Conservation (phyloP, 495 filamentous ascomycete species). For the Lophium mytilinum region DNA sequence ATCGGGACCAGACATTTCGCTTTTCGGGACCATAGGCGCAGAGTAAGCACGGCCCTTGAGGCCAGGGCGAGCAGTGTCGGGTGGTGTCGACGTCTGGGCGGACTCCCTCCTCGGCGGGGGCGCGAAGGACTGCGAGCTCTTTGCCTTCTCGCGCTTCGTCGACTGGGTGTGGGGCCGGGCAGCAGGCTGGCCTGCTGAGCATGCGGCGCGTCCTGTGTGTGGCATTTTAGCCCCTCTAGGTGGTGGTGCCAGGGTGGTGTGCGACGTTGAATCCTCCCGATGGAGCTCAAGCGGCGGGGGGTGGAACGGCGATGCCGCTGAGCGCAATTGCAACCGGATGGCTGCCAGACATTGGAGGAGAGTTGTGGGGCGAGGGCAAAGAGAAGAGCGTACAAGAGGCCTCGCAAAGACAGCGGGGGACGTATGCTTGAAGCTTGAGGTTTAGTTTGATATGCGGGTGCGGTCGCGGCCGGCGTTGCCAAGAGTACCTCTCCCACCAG, state of each 20-base stretch:
- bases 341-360: constrained; percentile 21
- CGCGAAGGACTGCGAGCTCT: constrained; percentile 19
- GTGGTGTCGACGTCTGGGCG: constrained; percentile 2
- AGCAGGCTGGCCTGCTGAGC: neutral
- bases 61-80: constrained; percentile 6
- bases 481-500: too few relatives aligned
- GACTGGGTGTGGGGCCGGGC: neutral
- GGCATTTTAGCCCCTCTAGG: constrained; percentile 9
- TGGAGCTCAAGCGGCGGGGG: constrained; percentile 3
- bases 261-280: neutral
- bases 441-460: too few relatives aligned
- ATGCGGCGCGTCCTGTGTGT: constrained; percentile 1
- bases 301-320: constrained; percentile 18
- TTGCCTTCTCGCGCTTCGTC: constrained; percentile 18
- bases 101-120: constrained; percentile 15
- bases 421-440: too few relatives aligned
- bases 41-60: constrained; percentile 28
- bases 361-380: neutral
- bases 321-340: constrained; percentile 14
- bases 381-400: too few relatives aligned
- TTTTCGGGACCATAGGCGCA: constrained; percentile 23
- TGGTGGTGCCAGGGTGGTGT: constrained; percentile 3
- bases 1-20: constrained; percentile 8
- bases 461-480: too few relatives aligned
- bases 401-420: too few relatives aligned